Conservation (phyloP, 129 eudicot genomes). For the Ambrosia artemisiifolia region DNA sequence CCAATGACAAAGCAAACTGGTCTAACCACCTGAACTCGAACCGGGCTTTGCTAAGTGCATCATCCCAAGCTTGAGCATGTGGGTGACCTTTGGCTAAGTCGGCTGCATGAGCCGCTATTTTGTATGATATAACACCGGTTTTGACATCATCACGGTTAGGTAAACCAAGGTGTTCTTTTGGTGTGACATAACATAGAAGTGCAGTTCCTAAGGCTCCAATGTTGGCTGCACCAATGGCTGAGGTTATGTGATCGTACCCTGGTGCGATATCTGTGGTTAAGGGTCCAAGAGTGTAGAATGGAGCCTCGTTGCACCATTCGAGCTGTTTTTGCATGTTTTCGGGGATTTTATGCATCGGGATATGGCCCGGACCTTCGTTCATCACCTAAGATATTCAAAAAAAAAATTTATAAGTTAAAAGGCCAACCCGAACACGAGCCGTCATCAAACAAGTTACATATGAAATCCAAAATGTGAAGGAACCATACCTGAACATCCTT, state of each 20-base stretch:
- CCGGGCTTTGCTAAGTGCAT: conserved; percentile 93
- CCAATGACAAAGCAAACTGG: conserved; percentile 92
- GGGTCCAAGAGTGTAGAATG: conserved; percentile 97
- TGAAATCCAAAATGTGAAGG: background rate
- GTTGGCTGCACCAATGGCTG: conserved; percentile 99
- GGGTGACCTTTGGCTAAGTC: conserved; percentile 92
- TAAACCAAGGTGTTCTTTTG: conserved; percentile 94
- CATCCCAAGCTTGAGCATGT: conserved; percentile 93
- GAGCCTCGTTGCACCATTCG: conserved; percentile 98
- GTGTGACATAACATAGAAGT: conserved; percentile 91
- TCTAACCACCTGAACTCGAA: conserved; percentile 98
- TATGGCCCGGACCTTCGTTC: conserved; percentile 99
- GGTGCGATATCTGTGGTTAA: conserved; percentile 97
- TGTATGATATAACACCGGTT: conserved; percentile 86
- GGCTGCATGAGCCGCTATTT: conserved; percentile 98
- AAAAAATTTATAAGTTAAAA: too few species aligned
- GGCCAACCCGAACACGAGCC: too few species aligned
- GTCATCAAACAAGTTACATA: too few species aligned
- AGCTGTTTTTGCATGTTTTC: conserved; percentile 97
- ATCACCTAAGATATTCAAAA: conserved; percentile 51
- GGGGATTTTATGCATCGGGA: conserved; percentile 93
- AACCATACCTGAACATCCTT: conserved; percentile 91
- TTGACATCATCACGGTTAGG: conserved; percentile 94
- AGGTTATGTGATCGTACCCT: conserved; percentile 96
- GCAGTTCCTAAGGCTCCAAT: conserved; percentile 99